Evolutionary conservation across 2,329 filamentous ascomycete species (phyloP).

Genomic region (Teratosphaeria viscida): DNA sequence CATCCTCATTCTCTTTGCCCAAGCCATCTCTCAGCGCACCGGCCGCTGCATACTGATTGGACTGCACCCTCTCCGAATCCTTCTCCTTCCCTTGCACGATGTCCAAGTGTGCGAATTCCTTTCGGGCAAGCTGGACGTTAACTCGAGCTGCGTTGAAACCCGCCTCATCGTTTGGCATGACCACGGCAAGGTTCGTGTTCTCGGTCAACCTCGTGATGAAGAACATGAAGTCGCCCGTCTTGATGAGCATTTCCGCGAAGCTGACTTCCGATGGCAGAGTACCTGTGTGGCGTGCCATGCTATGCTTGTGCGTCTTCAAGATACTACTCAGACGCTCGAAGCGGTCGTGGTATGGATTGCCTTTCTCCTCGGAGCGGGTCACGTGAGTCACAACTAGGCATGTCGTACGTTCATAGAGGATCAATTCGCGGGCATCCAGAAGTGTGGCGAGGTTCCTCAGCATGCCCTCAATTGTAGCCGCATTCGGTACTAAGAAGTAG

Average conservation of each 20-base stretch:
- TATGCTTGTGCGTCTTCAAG: slow-evolving; percentile 96
- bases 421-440: slow-evolving; percentile 85
- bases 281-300: slow-evolving; percentile 59
- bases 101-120: slow-evolving; percentile 62
- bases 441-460: slow-evolving; percentile 71
- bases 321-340: slow-evolving; percentile 95
- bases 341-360: slow-evolving; percentile 81
- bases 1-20: slow-evolving; percentile 5
- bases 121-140: slow-evolving; percentile 78
- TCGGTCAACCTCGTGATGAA: slow-evolving; percentile 94
- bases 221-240: slow-evolving; percentile 73
- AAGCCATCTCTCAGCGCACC: neutral
- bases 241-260: slow-evolving; percentile 72
- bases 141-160: slow-evolving; percentile 83
- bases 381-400: slow-evolving; percentile 95
- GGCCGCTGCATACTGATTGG: neutral
- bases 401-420: slow-evolving; percentile 89
- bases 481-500: slow-evolving; percentile 92
- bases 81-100: slow-evolving; percentile 29
- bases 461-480: slow-evolving; percentile 77
- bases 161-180: slow-evolving; percentile 82
- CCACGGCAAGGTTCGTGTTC: slow-evolving; percentile 91
- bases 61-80: neutral
- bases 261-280: slow-evolving; percentile 73
- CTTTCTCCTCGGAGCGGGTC: slow-evolving; percentile 59